Percentiles rank a stretch among this genome's conserved stretches.
phyloP scores from a whole-genome alignment of 2,329 filamentous ascomycete species.

The Golovinomyces cichoracearum region DNA sequence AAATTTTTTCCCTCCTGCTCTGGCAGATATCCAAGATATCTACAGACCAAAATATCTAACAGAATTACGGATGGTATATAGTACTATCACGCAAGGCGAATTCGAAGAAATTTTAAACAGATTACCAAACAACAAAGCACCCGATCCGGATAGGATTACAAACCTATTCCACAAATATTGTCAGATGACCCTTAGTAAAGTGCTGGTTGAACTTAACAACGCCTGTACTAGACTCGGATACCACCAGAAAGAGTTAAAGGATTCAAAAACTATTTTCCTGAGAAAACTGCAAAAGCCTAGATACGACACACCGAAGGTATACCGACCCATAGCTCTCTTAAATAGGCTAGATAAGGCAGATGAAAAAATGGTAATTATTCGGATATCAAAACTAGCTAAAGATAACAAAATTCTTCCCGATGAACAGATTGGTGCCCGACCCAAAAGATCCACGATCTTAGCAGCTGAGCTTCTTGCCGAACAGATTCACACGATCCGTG shows the following conservation, averaged over 20 bases:
- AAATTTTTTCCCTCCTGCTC: neutral
- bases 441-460: no score
- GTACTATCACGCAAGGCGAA: neutral
- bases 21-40: neutral
- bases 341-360: neutral
- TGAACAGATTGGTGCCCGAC: no score
- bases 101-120: neutral
- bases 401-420: no score
- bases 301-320: neutral
- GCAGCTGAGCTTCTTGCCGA: no score
- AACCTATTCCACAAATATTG: no score
- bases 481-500: no score
- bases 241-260: neutral
- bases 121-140: neutral
- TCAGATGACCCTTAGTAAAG: neutral
- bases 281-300: neutral
- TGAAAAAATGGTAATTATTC: no score
- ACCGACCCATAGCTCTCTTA: neutral
- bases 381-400: no score
- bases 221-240: neutral
- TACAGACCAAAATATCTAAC: neutral
- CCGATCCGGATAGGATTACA: no score
- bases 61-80: neutral
- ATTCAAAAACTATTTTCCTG: neutral
- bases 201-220: neutral